Conservation (phyloP, 2,329 filamentous ascomycete species). For the Chaetomiaceae sp. region DNA sequence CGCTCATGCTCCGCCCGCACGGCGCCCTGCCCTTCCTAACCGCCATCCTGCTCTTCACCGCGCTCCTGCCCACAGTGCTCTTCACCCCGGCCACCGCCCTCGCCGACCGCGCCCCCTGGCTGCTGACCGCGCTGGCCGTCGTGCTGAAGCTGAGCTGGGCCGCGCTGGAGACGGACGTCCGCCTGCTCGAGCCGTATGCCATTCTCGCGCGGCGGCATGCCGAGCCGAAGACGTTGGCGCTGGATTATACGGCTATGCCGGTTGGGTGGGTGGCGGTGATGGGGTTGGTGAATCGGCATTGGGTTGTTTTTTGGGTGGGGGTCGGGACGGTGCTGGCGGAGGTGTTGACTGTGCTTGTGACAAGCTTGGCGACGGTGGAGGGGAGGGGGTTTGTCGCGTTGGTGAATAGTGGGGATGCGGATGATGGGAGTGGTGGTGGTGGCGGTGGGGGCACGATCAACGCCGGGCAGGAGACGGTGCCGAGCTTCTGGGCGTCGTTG, state of each 20-base stretch:
- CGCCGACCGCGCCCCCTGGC: constrained; percentile 57
- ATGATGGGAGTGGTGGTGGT: constrained; percentile 7
- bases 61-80: constrained; percentile 55
- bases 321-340: constrained; percentile 68
- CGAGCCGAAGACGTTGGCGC: constrained; percentile 56
- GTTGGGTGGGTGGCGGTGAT: constrained; percentile 59
- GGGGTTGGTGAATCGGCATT: constrained; percentile 58
- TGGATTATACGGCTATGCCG: constrained; percentile 68
- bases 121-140: constrained; percentile 60
- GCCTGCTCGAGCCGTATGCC: constrained; percentile 70
- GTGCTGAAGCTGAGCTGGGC: constrained; percentile 63
- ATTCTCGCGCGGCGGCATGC: constrained; percentile 61
- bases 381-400: constrained; percentile 52
- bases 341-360: constrained; percentile 62
- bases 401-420: constrained; percentile 10
- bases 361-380: constrained; percentile 58
- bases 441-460: constrained; percentile 30
- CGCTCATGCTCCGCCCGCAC: constrained; percentile 57
- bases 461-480: constrained; percentile 52
- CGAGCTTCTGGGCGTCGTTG: constrained; percentile 63
- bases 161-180: constrained; percentile 61
- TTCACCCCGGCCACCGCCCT: constrained; percentile 51
- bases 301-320: constrained; percentile 61
- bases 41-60: constrained; percentile 25
- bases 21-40: constrained; percentile 48